These are phyloP conservation scores for Eragrostis tef DNA, from an alignment of 202 grass and related monocot species.

Conservation along the genomic window DNA sequence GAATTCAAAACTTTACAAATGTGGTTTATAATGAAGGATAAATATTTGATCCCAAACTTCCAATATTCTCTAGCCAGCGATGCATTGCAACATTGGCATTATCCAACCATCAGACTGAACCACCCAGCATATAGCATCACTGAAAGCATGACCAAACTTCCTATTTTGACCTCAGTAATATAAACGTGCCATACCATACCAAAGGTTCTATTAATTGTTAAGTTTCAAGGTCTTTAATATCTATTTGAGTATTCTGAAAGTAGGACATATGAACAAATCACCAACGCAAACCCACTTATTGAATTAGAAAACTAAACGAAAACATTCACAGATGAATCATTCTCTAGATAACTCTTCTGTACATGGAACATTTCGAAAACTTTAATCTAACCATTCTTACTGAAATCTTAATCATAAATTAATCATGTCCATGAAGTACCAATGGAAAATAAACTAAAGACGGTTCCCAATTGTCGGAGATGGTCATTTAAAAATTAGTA, in stretches of 20 bases:
- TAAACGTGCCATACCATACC: not conserved
- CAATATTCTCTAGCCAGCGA: not conserved
- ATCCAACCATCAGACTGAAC: not conserved
- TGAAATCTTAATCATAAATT: not conserved
- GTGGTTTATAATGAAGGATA: conserved; percentile 8
- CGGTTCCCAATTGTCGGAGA: not conserved
- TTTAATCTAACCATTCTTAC: not conserved
- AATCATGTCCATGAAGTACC: not conserved
- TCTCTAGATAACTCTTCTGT: not conserved
- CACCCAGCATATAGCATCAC: conserved; percentile 10
- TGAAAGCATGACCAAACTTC: conserved; percentile 21
- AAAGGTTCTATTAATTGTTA: not conserved
- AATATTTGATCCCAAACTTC: not conserved
- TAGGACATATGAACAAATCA: not conserved
- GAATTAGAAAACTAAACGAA: not conserved
- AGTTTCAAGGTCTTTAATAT: not conserved
- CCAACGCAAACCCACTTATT: not conserved
- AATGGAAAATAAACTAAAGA: not conserved
- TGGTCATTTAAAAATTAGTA: not conserved
- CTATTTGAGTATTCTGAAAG: not conserved
- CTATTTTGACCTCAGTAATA: conserved; percentile 9
- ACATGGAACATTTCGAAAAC: not conserved
- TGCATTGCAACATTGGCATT: not conserved
- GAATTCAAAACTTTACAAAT: conserved; percentile 8
- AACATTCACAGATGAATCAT: not conserved